Evolutionary conservation across 345 rosid genomes (phyloP).

Genomic region (Salix udensis): DNA sequence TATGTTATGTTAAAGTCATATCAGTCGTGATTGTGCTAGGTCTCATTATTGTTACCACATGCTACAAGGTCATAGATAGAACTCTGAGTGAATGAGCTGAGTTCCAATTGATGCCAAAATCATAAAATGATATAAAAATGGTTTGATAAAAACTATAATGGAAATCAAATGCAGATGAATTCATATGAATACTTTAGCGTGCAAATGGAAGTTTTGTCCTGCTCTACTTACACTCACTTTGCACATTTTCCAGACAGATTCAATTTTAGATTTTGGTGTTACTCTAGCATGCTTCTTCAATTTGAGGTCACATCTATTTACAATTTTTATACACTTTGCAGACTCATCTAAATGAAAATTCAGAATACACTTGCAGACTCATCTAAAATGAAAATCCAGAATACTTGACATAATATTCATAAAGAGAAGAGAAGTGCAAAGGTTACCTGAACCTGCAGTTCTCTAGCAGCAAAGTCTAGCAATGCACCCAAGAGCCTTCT

Average conservation of each 20-base stretch:
- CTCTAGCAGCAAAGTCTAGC: constrained; percentile 95
- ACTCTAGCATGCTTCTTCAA: not conserved
- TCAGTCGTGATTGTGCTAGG: not conserved
- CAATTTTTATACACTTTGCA: not conserved
- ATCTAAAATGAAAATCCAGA: constrained; percentile 3
- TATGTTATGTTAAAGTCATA: not conserved
- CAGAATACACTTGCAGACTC: not conserved
- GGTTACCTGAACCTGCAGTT: constrained; percentile 91
- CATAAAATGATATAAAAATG: not conserved
- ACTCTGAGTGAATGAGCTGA: not conserved
- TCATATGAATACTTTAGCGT: not conserved
- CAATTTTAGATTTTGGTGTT: not conserved
- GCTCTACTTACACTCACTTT: not conserved
- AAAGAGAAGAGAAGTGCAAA: not conserved
- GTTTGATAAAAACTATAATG: not conserved
- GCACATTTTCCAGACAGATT: not conserved
- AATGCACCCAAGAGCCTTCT: constrained; percentile 92
- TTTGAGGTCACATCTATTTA: not conserved
- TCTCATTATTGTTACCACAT: not conserved
- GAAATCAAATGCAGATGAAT: not conserved
- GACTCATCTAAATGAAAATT: not conserved
- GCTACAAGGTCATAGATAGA: not conserved
- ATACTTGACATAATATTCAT: not conserved
- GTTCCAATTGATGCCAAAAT: not conserved
- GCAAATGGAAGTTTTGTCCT: not conserved